Percentiles rank a stretch among this genome's conserved stretches.
Conservation (phyloP, 371 early-diverging fungal species). For the Blastocladiella emersonii region DNA sequence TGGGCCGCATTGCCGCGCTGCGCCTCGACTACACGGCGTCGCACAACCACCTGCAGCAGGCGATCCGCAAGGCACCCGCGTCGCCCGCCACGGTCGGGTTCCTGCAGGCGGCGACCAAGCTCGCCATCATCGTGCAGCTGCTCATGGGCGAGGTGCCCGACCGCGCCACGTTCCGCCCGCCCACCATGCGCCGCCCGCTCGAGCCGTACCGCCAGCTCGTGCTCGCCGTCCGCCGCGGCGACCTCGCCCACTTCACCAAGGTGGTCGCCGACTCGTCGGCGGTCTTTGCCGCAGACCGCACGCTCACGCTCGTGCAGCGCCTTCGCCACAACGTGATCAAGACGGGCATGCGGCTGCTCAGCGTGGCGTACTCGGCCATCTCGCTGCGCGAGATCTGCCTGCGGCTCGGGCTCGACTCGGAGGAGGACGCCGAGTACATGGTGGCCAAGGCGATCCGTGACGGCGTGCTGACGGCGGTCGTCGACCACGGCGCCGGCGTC, state of each 20-base stretch:
- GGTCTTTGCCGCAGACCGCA: constrained; percentile 74
- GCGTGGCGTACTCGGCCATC: constrained; percentile 85
- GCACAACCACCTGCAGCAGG: constrained; percentile 73
- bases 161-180: constrained; percentile 75
- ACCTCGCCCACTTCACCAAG: constrained; percentile 82
- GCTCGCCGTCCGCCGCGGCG: constrained; percentile 83
- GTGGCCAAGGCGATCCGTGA: constrained; percentile 97
- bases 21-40: constrained; percentile 89
- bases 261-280: constrained; percentile 55
- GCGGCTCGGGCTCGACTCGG: constrained; percentile 88
- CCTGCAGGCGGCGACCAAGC: constrained; percentile 76
- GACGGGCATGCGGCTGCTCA: constrained; percentile 92
- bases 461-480: constrained; percentile 86
- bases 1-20: constrained; percentile 86
- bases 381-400: constrained; percentile 91
- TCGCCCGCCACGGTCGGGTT: constrained; percentile 75
- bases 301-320: constrained; percentile 70
- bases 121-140: constrained; percentile 86
- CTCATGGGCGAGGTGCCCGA: constrained; percentile 96
- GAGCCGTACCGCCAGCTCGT: constrained; percentile 79
- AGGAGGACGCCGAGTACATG: constrained; percentile 96
- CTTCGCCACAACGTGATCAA: constrained; percentile 97
- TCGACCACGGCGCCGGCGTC: constrained; percentile 85
- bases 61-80: constrained; percentile 89
- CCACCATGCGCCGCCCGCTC: constrained; percentile 64